Evolutionary conservation across 257 asterid species (phyloP), one percentile per base, ranked within the genome.

Genomic region (Fraxinus americana): DNA sequence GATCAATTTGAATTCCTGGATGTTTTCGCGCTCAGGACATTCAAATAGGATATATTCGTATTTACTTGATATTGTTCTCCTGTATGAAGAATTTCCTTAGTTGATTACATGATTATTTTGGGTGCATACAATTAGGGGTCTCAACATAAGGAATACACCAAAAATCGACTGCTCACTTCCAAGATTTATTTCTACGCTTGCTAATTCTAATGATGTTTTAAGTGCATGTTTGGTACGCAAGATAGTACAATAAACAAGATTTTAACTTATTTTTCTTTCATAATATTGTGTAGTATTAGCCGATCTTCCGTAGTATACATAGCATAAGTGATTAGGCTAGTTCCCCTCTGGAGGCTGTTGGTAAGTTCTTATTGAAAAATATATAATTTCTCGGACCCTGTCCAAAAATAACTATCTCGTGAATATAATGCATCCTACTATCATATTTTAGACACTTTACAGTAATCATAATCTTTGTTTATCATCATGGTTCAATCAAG

Each of bases 11-110:
- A 4, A 16, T 19, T 54, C 65, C 65, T 54, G 10, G 2, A 17
- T 54, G 65, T 61, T 61, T 61, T 61, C 9, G 17, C 30, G 32
- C 34, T 3, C 50, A 43, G 50, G 50, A 43, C 14, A 43, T 11
- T 43, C 16, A 43, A 43, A 43, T 7, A 38, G 43, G 16, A 43
- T 12, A 43, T 43, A 16, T 43, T 73, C 25, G 13, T 69, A 48
- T 70, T 43, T 48, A 48, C 57, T 74, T 74, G 75, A 71, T 79
- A 54, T 71, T 67, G 19, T 68, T 7, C 5, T 45, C 57, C 57
- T 67, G 77, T 68, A 32, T 27, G 41, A 38, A 21, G 71, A 23
- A 67, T 41, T 80, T 34, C 36, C 59, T 48, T 54, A 27, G 14
- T 57, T 72, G 72, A 73, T 79, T 61, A 27, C 27, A 52, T 19